Evolutionary conservation across 2,329 filamentous ascomycete genomes (phyloP).

Genomic region (Stachybotrys chartarum): DNA sequence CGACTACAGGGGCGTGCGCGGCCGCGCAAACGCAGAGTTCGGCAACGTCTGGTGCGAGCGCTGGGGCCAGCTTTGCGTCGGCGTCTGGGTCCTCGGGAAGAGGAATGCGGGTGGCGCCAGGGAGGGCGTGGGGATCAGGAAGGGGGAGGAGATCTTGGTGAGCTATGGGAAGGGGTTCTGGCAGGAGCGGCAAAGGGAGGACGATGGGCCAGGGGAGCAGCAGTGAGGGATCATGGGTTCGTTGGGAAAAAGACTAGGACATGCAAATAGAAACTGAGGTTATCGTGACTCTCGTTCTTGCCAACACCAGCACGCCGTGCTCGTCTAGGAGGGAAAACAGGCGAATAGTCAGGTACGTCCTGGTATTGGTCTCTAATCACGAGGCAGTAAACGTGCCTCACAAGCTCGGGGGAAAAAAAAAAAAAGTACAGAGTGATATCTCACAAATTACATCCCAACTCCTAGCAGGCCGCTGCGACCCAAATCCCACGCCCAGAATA

Average conservation of each 20-base stretch:
- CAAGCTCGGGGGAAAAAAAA: not conserved
- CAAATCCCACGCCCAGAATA: not conserved
- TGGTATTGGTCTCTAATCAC: too few relatives aligned
- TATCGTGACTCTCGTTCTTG: too few relatives aligned
- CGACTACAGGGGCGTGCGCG: slow-evolving; percentile 54
- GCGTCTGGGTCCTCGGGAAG: slow-evolving; percentile 43
- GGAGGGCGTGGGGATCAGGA: slow-evolving; percentile 36
- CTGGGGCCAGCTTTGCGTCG: slow-evolving; percentile 46
- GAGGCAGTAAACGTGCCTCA: too few relatives aligned
- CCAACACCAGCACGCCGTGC: too few relatives aligned
- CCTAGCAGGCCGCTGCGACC: not conserved
- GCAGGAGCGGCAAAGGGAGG: slow-evolving; percentile 29
- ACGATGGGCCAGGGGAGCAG: slow-evolving; percentile 2
- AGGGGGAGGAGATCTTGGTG: slow-evolving; percentile 58
- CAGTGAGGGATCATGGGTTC: not conserved
- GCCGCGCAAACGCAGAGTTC: slow-evolving; percentile 52
- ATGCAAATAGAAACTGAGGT: too few relatives aligned
- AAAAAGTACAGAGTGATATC: not conserved
- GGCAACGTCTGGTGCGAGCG: slow-evolving; percentile 48
- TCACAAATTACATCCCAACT: not conserved
- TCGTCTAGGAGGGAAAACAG: too few relatives aligned
- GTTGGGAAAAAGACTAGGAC: too few relatives aligned
- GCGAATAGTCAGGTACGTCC: too few relatives aligned
- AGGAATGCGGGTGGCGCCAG: slow-evolving; percentile 7
- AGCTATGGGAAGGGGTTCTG: slow-evolving; percentile 65